phyloP scores from a whole-genome alignment of 148 eudicot species.

The Talinum fruticosum region DNA sequence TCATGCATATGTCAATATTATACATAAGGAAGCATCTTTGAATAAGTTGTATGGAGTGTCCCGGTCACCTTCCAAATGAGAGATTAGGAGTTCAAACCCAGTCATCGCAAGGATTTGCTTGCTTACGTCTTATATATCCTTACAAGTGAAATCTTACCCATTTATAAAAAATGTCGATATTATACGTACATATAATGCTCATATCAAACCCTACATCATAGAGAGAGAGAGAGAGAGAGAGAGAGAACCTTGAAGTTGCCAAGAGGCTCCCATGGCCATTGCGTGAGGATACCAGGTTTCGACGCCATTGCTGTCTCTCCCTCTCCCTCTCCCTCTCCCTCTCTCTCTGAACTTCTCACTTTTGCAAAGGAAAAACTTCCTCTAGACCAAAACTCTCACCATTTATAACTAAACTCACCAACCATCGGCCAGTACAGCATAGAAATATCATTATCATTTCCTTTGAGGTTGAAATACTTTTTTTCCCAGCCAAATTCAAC shows the following conservation, averaged over 20 bases:
- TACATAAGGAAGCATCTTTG: too few relatives aligned
- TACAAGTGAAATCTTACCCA: too few relatives aligned
- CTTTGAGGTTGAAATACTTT: not conserved
- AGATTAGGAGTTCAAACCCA: too few relatives aligned
- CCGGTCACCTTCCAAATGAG: too few relatives aligned
- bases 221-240: not conserved
- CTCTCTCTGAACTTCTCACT: not conserved
- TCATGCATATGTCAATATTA: too few relatives aligned
- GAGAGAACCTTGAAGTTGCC: slow-evolving; percentile 26
- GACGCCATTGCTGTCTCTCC: slow-evolving; percentile 19
- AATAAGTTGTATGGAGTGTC: too few relatives aligned
- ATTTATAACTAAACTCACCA: not conserved
- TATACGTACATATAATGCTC: too few relatives aligned
- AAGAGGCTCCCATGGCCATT: slow-evolving; percentile 32
- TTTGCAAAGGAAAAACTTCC: slow-evolving; percentile 14
- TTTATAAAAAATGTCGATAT: too few relatives aligned
- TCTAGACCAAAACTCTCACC: not conserved
- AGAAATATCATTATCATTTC: not conserved
- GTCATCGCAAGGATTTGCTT: too few relatives aligned
- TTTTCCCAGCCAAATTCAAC: not conserved
- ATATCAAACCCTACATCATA: too few relatives aligned
- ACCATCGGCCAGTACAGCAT: not conserved
- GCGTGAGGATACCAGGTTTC: slow-evolving; percentile 26
- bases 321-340: not conserved
- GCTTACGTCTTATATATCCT: too few relatives aligned